Evolutionary conservation across 164 flowering plant genomes (phyloP), one percentile per base, ranked within the genome.

Genomic region (Magnolia changhungtana): DNA sequence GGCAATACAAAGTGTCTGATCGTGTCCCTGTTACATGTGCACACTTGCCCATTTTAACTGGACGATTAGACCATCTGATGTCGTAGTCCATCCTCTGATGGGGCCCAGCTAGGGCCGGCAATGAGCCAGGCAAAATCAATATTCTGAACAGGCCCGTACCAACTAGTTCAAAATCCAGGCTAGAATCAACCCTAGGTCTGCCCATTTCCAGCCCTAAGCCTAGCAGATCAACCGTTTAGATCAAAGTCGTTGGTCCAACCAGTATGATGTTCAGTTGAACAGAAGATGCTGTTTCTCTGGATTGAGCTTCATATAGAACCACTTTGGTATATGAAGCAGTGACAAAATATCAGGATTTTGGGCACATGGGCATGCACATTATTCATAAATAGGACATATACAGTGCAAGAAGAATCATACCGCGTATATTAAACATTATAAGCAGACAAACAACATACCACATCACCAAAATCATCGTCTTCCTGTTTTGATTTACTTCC

Each of bases 391-490:
- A 37, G 45, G 45, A 5, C 45, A 37, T 37, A 37, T 37, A 37
- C 7, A 37, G 45, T 37, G 45, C 45, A 37, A 0, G 45, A 37
- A 37, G 50, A 37, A 66, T 21, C 16, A 68, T 68, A 7, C 14
- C 29, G 7, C 71, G 37, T 11, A 29, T 7, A 31, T 29, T 14
- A 68, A 29, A 68, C 51, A 11, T 19, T 13, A 67, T 51, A 61
- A 69, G 59, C 16, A 27, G 58, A 65, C 27, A 67, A 61, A 61
- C n/a, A 50, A 50, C 84, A 71, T 88, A 94, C 98, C 85, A 89
- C 76, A 82, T 89, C 88, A 73, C 83, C 84, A 31, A 92, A 82
- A 68, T 87, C 94, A 76, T 91, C 95, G 63, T 87, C 90, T 58
- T 88, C 92, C 65, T 69, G 50, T 84, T 49, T 83, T 29, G 90